Conservation (phyloP, 2,329 filamentous ascomycete species). For the Penicillium crustosum region DNA sequence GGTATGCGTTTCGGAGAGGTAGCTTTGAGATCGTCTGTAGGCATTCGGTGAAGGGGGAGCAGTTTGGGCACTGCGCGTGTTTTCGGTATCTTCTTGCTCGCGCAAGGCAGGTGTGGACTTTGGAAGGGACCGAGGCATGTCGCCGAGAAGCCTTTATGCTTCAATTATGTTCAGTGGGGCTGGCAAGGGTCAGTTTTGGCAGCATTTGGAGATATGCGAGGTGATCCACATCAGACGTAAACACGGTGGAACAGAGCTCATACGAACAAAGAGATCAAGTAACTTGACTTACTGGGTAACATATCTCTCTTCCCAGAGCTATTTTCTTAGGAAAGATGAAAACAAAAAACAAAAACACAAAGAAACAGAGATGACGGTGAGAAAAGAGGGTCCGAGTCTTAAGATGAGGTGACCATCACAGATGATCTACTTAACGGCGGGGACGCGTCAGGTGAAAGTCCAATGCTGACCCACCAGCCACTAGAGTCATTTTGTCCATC, state of each 20-base stretch:
- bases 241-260: background rate
- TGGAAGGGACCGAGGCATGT: slow-evolving; percentile 36
- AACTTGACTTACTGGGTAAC: background rate
- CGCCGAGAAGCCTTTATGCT: slow-evolving; percentile 10
- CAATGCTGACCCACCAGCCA: background rate
- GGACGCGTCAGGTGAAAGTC: slow-evolving; percentile 1
- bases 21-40: slow-evolving; percentile 32
- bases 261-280: background rate
- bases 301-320: background rate
- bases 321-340: background rate
- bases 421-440: slow-evolving; percentile 2
- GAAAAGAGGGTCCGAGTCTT: background rate
- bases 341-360: background rate
- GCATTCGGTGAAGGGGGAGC: slow-evolving; percentile 40
- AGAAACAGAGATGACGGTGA: background rate
- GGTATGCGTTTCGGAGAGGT: slow-evolving; percentile 34
- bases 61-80: slow-evolving; percentile 25
- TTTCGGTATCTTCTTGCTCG: slow-evolving; percentile 15
- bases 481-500: background rate
- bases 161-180: slow-evolving; percentile 2
- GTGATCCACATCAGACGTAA: slow-evolving; percentile 4
- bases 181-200: slow-evolving; percentile 7
- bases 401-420: slow-evolving; percentile 3
- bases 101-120: slow-evolving; percentile 21
- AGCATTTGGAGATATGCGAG: background rate